Evolutionary conservation across 179 eudicot species (phyloP).

Genomic region (Silene coronaria): DNA sequence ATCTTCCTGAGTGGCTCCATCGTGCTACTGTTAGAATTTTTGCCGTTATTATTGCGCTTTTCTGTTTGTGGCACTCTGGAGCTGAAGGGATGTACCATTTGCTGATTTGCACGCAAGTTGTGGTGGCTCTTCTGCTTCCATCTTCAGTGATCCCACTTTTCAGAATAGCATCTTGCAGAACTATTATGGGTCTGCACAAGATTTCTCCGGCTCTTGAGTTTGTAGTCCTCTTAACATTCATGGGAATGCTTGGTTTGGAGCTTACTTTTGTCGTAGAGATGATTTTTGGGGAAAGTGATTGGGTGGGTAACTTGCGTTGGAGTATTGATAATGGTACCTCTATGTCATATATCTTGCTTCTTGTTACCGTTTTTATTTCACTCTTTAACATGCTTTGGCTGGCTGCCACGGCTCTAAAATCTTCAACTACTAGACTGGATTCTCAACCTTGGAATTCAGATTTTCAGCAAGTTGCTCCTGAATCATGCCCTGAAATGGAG

Average conservation of each 20-base stretch:
- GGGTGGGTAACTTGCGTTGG: slow-evolving; percentile 70
- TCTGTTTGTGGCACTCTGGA: slow-evolving; percentile 72
- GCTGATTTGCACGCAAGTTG: slow-evolving; percentile 67
- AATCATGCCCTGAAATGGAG: slow-evolving; percentile 33
- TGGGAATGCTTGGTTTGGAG: slow-evolving; percentile 71
- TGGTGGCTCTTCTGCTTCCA: slow-evolving; percentile 84
- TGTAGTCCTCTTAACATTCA: slow-evolving; percentile 46
- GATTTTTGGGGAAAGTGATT: slow-evolving; percentile 80
- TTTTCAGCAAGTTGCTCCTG: slow-evolving; percentile 26
- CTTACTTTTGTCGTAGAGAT: slow-evolving; percentile 63
- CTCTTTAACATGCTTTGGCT: slow-evolving; percentile 63
- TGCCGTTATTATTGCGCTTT: slow-evolving; percentile 66
- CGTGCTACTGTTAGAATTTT: slow-evolving; percentile 69
- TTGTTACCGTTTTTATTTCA: slow-evolving; percentile 42
- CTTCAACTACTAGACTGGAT: slow-evolving; percentile 44
- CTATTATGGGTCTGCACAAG: slow-evolving; percentile 69
- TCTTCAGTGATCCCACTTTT: slow-evolving; percentile 88
- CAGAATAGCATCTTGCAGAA: slow-evolving; percentile 72
- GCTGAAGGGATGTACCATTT: slow-evolving; percentile 88
- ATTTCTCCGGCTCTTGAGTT: slow-evolving; percentile 65
- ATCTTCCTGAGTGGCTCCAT: slow-evolving; percentile 92
- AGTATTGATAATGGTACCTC: slow-evolving; percentile 43
- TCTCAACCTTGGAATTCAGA: slow-evolving; percentile 51
- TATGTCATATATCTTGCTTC: slow-evolving; percentile 48
- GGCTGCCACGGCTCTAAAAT: slow-evolving; percentile 70